Evolutionary conservation across 129 eudicot species (phyloP).

Genomic region (Arctium lappa): DNA sequence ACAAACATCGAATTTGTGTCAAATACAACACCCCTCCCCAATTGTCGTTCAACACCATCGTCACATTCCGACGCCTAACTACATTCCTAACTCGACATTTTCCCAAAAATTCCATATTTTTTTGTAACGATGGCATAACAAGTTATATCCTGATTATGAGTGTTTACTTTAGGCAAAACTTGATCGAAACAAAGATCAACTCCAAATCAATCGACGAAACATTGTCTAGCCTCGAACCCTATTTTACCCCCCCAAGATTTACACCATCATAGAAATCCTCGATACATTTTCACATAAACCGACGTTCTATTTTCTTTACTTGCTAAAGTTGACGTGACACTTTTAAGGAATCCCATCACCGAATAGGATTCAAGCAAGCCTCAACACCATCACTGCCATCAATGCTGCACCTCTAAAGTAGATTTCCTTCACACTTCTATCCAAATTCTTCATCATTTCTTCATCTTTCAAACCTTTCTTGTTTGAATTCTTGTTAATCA

Average conservation of each 20-base stretch:
- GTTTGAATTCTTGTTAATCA: slow-evolving; percentile 49
- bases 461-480: slow-evolving; percentile 57
- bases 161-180: slow-evolving; percentile 13
- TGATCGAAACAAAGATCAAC: slow-evolving; percentile 24
- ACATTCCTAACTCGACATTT: neutral
- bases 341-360: neutral
- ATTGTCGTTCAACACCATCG: neutral
- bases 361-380: slow-evolving; percentile 48
- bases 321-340: neutral
- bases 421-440: slow-evolving; percentile 54
- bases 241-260: slow-evolving; percentile 23
- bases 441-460: slow-evolving; percentile 58
- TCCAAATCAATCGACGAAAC: slow-evolving; percentile 8
- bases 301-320: neutral
- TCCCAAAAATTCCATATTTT: neutral
- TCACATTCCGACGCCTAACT: neutral
- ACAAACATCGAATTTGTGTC: neutral
- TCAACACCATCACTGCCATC: slow-evolving; percentile 61
- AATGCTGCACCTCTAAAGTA: slow-evolving; percentile 62
- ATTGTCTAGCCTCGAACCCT: slow-evolving; percentile 4
- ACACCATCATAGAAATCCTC: slow-evolving; percentile 15
- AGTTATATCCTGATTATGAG: neutral
- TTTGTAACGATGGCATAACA: neutral
- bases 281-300: slow-evolving; percentile 15
- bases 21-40: neutral